A percentile compares a stretch with the other conserved stretches of the same genome.
These are phyloP conservation scores for Larix sibirica DNA, from an alignment of 83 land plant species.

Conservation along the genomic window DNA sequence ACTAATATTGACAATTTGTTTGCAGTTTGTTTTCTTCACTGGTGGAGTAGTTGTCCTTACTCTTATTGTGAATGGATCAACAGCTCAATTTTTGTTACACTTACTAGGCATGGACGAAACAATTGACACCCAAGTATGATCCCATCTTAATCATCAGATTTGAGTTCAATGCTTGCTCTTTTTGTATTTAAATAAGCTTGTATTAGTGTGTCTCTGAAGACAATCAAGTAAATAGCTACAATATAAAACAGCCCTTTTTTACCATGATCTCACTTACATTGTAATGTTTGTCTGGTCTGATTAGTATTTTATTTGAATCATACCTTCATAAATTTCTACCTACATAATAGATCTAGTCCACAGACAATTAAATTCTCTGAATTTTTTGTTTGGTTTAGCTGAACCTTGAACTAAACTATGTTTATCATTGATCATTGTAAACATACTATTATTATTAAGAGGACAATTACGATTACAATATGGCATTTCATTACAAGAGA, in stretches of 20 bases:
- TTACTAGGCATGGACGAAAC: slow-evolving; percentile 59
- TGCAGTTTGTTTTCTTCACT: slow-evolving; percentile 96
- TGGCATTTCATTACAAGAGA: neutral
- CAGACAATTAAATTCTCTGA: neutral
- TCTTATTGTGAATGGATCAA: slow-evolving; percentile 92
- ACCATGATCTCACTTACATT: neutral
- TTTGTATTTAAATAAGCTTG: neutral
- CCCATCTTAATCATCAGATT: neutral
- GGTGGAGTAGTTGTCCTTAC: slow-evolving; percentile 96
- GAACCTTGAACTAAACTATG: neutral
- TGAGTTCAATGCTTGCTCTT: neutral
- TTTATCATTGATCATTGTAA: neutral
- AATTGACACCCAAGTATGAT: slow-evolving; percentile 48
- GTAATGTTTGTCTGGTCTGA: neutral
- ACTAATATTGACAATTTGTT: neutral
- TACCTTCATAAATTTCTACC: neutral
- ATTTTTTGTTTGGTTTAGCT: neutral
- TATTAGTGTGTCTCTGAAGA: neutral
- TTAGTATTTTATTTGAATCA: neutral
- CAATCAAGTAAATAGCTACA: neutral
- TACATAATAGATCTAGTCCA: neutral
- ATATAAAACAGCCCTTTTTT: neutral
- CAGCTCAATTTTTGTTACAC: slow-evolving; percentile 83
- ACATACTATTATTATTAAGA: neutral
- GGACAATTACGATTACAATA: neutral